Percentiles rank a stretch among this genome's conserved stretches.
These are phyloP conservation scores for Hypoxylon fragiforme DNA, from an alignment of 495 filamentous ascomycete species.

Conservation along the genomic window DNA sequence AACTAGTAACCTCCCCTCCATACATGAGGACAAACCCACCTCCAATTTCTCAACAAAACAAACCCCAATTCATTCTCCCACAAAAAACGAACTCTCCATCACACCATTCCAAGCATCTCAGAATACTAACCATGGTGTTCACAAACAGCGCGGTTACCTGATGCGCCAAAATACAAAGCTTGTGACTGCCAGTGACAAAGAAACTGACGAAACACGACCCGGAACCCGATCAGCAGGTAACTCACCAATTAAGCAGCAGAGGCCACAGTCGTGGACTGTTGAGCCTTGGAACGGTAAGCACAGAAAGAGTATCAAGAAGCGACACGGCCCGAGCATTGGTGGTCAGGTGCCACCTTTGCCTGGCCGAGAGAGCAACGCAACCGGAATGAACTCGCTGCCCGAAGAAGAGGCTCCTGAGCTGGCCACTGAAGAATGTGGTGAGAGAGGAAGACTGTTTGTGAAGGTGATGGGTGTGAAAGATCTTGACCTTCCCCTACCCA, in stretches of 20 bases:
- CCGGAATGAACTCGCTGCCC: conserved; percentile 61
- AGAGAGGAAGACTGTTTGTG: conserved; percentile 92
- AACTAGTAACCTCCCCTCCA: conserved; percentile 53
- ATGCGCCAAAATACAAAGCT: conserved; percentile 99
- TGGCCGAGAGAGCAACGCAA: conserved; percentile 79
- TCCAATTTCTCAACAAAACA: conserved; percentile 23
- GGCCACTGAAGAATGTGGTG: conserved; percentile 73
- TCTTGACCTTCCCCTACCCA: conserved; percentile 85
- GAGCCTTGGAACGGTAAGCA: conserved; percentile 92
- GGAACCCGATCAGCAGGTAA: conserved; percentile 67
- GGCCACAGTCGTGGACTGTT: conserved; percentile 88
- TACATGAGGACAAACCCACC: conserved; percentile 7
- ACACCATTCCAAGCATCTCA: not conserved
- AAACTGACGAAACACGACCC: conserved; percentile 52
- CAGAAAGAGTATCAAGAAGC: conserved; percentile 67
- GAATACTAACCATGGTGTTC: conserved; percentile 61
- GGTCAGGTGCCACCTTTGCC: conserved; percentile 81
- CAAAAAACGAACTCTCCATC: conserved; percentile 7
- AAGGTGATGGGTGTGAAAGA: conserved; percentile 98
- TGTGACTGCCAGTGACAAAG: conserved; percentile 80
- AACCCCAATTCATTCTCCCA: conserved; percentile 15
- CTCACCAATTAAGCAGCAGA: conserved; percentile 67
- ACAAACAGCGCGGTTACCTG: conserved; percentile 89
- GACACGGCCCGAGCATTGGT: conserved; percentile 41
- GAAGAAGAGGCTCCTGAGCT: conserved; percentile 56